Percentiles rank a stretch among this genome's conserved stretches.
Evolutionary conservation across 1,284 basidiomycete species (phyloP).

Genomic region (Cronartium quercuum): DNA sequence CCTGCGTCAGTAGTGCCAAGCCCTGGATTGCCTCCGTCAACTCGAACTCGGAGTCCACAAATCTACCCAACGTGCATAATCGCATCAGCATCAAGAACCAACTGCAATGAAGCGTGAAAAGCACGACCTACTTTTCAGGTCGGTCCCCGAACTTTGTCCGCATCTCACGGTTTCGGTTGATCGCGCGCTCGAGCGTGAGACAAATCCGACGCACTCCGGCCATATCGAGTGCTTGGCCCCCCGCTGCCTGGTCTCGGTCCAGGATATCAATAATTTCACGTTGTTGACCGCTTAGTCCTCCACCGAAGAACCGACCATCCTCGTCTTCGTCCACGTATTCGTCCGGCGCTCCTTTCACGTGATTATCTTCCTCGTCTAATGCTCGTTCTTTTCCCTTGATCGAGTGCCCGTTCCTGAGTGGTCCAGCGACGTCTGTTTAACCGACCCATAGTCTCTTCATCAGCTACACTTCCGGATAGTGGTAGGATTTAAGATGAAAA

Average conservation of each 20-base stretch:
- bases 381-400: conserved; percentile 31
- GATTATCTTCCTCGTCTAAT: neutral
- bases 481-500: too few relatives aligned
- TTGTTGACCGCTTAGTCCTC: conserved; percentile 25
- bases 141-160: conserved; percentile 52
- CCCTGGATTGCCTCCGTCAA: conserved; percentile 74
- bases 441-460: neutral
- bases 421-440: conserved; percentile 1
- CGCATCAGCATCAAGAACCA: neutral
- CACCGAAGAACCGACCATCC: conserved; percentile 34
- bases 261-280: conserved; percentile 34
- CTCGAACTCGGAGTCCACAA: conserved; percentile 97
- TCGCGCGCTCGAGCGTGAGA: conserved; percentile 74
- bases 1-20: conserved; percentile 80
- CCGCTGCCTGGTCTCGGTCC: conserved; percentile 34
- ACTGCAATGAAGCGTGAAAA: neutral
- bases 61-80: conserved; percentile 55
- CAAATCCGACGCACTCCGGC: conserved; percentile 68
- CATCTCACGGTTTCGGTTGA: conserved; percentile 89
- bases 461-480: too few relatives aligned
- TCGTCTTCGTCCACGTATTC: conserved; percentile 26
- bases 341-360: neutral
- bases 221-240: conserved; percentile 60
- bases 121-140: conserved; percentile 44
- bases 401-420: neutral